A percentile compares a stretch with the other conserved stretches of the same genome.
Conservation (phyloP, 148 eudicot species). For the Fagopyrum homotropicum region DNA sequence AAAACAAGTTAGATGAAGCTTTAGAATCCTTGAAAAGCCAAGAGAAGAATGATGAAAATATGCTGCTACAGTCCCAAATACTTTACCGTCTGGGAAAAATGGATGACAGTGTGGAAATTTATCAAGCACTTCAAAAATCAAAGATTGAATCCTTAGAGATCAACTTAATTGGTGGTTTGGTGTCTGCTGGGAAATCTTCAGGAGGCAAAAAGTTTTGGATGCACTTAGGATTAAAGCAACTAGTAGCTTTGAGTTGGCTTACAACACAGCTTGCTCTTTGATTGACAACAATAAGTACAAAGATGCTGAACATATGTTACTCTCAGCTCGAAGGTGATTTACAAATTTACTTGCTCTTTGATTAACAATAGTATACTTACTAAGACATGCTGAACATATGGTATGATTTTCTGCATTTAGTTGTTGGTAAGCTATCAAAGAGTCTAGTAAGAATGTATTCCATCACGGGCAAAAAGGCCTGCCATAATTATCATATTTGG, state of each 20-base stretch:
- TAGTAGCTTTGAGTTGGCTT: slow-evolving; percentile 83
- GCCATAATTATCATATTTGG: neutral
- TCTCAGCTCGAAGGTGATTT: slow-evolving; percentile 75
- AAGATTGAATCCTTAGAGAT: slow-evolving; percentile 63
- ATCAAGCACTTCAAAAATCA: slow-evolving; percentile 58
- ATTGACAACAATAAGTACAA: slow-evolving; percentile 48
- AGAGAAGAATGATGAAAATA: slow-evolving; percentile 43
- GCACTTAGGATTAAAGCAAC: slow-evolving; percentile 59
- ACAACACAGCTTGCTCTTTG: slow-evolving; percentile 79
- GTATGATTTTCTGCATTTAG: neutral
- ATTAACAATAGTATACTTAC: too few relatives aligned
- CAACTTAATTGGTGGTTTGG: slow-evolving; percentile 75
- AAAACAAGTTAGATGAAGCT: slow-evolving; percentile 79
- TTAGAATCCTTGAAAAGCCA: slow-evolving; percentile 52
- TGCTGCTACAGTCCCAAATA: slow-evolving; percentile 78
- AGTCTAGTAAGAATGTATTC: neutral
- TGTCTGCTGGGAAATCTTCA: slow-evolving; percentile 67
- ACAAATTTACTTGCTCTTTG: neutral
- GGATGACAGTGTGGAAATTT: slow-evolving; percentile 72
- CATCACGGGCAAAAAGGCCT: neutral
- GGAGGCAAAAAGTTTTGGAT: slow-evolving; percentile 64
- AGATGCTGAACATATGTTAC: slow-evolving; percentile 83
- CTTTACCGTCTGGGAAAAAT: slow-evolving; percentile 67
- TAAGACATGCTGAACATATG: too few relatives aligned
- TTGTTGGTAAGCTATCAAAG: neutral